A percentile compares a stretch with the other conserved stretches of the same genome.
These are phyloP conservation scores for Helichrysum umbraculigerum DNA, from an alignment of 129 eudicot genomes.

Conservation along the genomic window DNA sequence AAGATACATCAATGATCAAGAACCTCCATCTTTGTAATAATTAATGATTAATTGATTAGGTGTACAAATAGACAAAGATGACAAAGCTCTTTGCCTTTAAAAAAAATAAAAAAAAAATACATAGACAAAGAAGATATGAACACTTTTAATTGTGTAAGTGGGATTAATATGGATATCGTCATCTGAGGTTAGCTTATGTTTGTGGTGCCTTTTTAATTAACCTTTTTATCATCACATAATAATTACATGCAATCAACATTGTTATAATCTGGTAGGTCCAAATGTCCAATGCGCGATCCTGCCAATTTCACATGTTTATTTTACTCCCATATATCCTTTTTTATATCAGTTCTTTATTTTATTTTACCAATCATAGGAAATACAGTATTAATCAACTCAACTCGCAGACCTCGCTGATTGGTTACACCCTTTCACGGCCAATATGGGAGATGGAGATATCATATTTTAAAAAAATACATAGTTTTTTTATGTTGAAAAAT, in stretches of 20 bases:
- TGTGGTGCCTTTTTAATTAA: conserved; percentile 22
- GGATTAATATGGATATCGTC: conserved; percentile 31
- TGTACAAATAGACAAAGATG: conserved; percentile 20
- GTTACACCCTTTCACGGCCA: too few relatives aligned
- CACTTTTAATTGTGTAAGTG: conserved; percentile 23
- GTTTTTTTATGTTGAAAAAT: too few relatives aligned
- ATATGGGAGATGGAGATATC: too few relatives aligned
- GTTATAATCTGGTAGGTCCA: not conserved
- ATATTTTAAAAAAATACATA: too few relatives aligned
- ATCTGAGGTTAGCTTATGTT: conserved; percentile 24
- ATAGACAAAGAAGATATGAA: conserved; percentile 21
- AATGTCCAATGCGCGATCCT: not conserved
- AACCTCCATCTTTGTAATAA: not conserved
- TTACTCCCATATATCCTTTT: not conserved
- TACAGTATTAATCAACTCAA: too few relatives aligned
- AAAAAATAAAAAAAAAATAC: too few relatives aligned
- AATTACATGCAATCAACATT: conserved; percentile 18
- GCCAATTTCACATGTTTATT: not conserved
- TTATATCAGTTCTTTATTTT: too few relatives aligned
- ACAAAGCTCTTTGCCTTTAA: too few relatives aligned
- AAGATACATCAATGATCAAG: too few relatives aligned
- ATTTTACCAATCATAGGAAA: too few relatives aligned
- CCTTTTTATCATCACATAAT: conserved; percentile 25
- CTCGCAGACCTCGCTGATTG: too few relatives aligned
- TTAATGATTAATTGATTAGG: not conserved